phyloP scores from a whole-genome alignment of 441 rosid species.

The Mallotus repandus region DNA sequence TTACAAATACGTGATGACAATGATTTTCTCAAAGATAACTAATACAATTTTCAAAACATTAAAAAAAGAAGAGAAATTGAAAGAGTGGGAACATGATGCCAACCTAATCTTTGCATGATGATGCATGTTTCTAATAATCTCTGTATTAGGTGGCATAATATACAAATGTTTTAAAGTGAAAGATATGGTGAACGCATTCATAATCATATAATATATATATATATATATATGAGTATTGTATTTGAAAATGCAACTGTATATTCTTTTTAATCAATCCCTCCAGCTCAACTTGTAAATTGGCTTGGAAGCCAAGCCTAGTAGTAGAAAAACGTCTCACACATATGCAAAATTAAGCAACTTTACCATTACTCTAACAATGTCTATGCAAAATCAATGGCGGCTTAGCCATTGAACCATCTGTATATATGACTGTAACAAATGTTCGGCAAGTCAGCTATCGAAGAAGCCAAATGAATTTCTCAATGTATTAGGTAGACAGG shows the following conservation, averaged over 20 bases:
- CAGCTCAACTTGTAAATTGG: not conserved
- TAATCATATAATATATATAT: no score
- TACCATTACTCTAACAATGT: not conserved
- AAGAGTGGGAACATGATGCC: constrained; percentile 8
- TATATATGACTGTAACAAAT: not conserved
- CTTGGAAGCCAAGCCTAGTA: constrained; percentile 12
- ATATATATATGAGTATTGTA: no score
- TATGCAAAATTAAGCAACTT: no score
- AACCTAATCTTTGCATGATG: constrained; percentile 26
- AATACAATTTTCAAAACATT: not conserved
- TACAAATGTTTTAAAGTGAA: not conserved
- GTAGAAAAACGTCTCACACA: not conserved
- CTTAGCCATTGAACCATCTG: not conserved
- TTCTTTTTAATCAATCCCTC: not conserved
- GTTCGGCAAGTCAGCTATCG: not conserved
- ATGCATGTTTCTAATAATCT: not conserved
- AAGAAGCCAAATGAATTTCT: not conserved
- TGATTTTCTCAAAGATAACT: constrained; percentile 8
- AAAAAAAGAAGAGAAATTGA: not conserved
- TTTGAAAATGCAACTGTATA: no score
- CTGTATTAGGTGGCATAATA: constrained; percentile 15
- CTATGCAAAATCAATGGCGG: not conserved
- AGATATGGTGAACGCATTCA: not conserved
- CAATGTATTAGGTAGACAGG: constrained; percentile 15
- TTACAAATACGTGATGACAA: constrained; percentile 3